Conservation (phyloP, 495 filamentous ascomycete genomes). For the Daldinia childiae region DNA sequence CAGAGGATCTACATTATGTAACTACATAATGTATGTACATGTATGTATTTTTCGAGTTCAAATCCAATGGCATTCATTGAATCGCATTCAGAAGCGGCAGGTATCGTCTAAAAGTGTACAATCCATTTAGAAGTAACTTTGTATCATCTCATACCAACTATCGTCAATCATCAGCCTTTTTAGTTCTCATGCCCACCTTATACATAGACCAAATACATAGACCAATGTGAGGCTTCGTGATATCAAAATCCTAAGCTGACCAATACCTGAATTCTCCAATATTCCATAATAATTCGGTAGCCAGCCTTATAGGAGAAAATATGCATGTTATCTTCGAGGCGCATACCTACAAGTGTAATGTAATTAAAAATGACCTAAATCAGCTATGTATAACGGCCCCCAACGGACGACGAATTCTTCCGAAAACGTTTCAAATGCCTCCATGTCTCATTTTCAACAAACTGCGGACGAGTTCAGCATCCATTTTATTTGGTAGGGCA, state of each 20-base stretch:
- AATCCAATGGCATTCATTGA: slow-evolving; percentile 20
- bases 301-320: slow-evolving; percentile 1
- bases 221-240: background rate
- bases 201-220: background rate
- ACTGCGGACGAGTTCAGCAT: slow-evolving; percentile 5
- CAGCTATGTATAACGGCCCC: slow-evolving; percentile 2
- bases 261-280: background rate
- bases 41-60: background rate
- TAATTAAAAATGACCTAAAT: background rate
- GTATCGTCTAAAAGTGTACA: slow-evolving; percentile 2
- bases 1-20: background rate
- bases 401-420: slow-evolving; percentile 7
- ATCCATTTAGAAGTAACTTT: background rate
- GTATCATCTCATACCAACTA: background rate
- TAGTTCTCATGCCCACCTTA: background rate
- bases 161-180: background rate
- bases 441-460: slow-evolving; percentile 29
- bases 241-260: background rate
- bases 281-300: background rate
- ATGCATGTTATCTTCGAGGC: background rate
- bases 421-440: slow-evolving; percentile 32
- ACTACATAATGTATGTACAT: background rate
- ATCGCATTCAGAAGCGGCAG: background rate
- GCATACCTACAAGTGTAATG: background rate
- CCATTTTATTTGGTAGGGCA: background rate